Percentiles rank a stretch among this genome's conserved stretches.
Evolutionary conservation across 768 basidiomycete species (phyloP).

Genomic region (Rhizopogon rudus): DNA sequence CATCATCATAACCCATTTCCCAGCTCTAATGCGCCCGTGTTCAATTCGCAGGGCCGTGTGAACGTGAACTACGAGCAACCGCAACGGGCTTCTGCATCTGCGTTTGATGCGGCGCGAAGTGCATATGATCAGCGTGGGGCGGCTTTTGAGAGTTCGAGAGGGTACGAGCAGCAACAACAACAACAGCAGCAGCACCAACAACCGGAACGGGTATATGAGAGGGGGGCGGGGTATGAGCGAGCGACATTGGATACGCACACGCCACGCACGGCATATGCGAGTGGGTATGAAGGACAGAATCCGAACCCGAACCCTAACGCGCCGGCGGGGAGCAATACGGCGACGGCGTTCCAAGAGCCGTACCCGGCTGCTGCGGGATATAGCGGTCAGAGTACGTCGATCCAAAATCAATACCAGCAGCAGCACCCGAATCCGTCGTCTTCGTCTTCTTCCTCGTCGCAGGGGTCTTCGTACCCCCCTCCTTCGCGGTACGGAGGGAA

Average conservation of each 20-base stretch:
- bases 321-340: constrained; percentile 10
- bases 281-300: constrained; percentile 18
- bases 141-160: constrained; percentile 2
- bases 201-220: constrained; percentile 23
- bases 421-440: constrained; percentile 7
- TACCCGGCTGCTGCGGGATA: constrained; percentile 12
- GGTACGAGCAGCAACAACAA: constrained; percentile 17
- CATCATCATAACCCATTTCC: neutral
- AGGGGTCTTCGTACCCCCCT: neutral
- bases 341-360: constrained; percentile 18
- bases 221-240: constrained; percentile 19
- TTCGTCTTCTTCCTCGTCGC: constrained; percentile 2
- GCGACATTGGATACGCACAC: constrained; percentile 12
- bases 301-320: neutral
- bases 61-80: neutral
- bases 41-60: neutral
- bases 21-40: neutral
- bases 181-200: constrained; percentile 8
- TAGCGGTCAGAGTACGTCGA: constrained; percentile 13
- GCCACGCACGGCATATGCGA: constrained; percentile 16
- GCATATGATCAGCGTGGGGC: constrained; percentile 6
- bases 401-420: constrained; percentile 15
- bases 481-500: constrained; percentile 11
- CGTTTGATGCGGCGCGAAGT: constrained; percentile 1
- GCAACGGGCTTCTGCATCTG: neutral